A percentile compares a stretch with the other conserved stretches of the same genome.
Evolutionary conservation across 1,284 basidiomycete genomes (phyloP).

Genomic region (Erythrobasidium hasegawianum): DNA sequence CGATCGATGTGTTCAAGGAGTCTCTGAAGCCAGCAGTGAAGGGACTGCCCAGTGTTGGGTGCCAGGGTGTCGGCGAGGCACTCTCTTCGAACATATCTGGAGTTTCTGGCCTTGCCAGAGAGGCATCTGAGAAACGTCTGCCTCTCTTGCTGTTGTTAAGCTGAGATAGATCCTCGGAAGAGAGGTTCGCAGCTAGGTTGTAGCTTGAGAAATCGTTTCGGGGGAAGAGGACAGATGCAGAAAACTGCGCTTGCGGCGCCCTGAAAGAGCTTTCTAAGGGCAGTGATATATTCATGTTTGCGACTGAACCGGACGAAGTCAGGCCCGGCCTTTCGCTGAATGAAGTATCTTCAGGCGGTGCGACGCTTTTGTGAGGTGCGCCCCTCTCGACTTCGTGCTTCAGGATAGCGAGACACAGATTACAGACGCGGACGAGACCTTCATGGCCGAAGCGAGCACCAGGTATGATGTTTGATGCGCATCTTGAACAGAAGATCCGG

Average conservation of each 20-base stretch:
- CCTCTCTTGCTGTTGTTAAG: conserved; percentile 25
- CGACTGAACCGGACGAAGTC: conserved; percentile 23
- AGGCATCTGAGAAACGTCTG: conserved; percentile 37
- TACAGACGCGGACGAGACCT: conserved; percentile 88
- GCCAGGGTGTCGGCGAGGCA: conserved; percentile 3
- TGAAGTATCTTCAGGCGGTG: conserved; percentile 4
- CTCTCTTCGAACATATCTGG: conserved; percentile 38
- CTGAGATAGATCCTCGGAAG: conserved; percentile 15
- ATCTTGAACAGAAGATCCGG: conserved; percentile 87
- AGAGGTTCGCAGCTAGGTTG: conserved; percentile 52
- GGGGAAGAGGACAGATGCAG: conserved; percentile 76
- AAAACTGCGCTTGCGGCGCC: conserved; percentile 70
- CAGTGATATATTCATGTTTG: conserved; percentile 48
- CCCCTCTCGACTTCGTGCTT: conserved; percentile 21
- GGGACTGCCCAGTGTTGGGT: background rate
- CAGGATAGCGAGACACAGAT: conserved; percentile 86
- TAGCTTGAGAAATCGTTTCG: conserved; percentile 51
- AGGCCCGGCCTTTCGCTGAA: conserved; percentile 3
- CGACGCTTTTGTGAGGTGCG: conserved; percentile 56
- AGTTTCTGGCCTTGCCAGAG: conserved; percentile 44
- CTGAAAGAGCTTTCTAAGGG: conserved; percentile 49
- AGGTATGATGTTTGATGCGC: conserved; percentile 96
- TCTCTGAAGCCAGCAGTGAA: conserved; percentile 9
- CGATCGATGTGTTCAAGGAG: conserved; percentile 1
- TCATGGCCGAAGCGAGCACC: conserved; percentile 89